These are phyloP conservation scores for Linnemannia zychae DNA, from an alignment of 192 early-diverging fungal genomes.

Conservation along the genomic window DNA sequence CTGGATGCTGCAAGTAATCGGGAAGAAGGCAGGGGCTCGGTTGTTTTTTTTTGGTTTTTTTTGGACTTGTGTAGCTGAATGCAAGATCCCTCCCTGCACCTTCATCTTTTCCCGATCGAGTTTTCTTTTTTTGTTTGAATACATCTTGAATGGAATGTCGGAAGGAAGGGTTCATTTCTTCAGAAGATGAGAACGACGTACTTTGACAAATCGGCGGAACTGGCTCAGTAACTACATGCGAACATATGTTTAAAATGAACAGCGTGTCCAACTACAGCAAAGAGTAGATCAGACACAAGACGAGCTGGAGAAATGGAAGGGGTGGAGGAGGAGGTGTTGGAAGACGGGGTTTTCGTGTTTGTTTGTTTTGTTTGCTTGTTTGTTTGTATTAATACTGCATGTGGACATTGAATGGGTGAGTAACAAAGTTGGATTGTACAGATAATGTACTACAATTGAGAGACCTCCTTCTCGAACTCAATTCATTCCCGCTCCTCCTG, in stretches of 20 bases:
- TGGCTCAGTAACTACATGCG: too few species aligned
- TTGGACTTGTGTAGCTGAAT: too few species aligned
- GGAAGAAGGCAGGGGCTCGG: too few species aligned
- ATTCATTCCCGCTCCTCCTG: too few species aligned
- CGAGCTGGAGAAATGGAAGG: neutral
- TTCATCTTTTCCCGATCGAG: neutral
- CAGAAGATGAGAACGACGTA: neutral
- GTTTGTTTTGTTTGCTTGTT: neutral
- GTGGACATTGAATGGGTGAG: neutral
- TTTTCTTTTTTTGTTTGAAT: neutral
- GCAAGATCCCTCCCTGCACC: too few species aligned
- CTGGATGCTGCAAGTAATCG: too few species aligned
- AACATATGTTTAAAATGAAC: neutral
- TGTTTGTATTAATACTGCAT: neutral
- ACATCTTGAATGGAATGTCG: neutral
- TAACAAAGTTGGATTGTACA: neutral
- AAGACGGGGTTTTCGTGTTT: neutral
- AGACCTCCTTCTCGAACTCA: too few species aligned
- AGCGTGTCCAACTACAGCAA: neutral
- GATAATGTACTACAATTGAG: too few species aligned
- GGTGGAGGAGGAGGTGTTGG: neutral
- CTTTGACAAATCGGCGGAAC: constrained; percentile 5
- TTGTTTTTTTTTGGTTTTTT: too few species aligned
- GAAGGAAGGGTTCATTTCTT: neutral
- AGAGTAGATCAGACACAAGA: constrained; percentile 5